Percentiles rank a stretch among this genome's conserved stretches.
Conservation (phyloP, 805 yeast species). For the Starmerella riodocensis region DNA sequence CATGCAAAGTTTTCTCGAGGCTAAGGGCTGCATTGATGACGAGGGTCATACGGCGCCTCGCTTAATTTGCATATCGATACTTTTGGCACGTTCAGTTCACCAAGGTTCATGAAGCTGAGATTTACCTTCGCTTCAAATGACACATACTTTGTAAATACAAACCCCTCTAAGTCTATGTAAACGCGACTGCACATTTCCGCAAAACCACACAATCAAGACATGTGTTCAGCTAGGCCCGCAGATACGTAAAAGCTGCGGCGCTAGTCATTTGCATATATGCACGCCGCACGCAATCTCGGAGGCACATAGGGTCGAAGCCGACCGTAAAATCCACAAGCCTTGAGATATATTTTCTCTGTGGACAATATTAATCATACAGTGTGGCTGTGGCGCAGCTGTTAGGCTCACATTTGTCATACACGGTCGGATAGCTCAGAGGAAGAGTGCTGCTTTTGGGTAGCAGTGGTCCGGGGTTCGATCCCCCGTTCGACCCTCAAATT, state of each 20-base stretch:
- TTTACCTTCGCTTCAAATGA: background rate
- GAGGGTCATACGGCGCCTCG: too few relatives aligned
- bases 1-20: too few relatives aligned
- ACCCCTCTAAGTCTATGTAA: background rate
- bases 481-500: conserved; percentile 14
- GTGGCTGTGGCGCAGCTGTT: conserved; percentile 1
- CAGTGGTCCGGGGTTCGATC: conserved; percentile 18
- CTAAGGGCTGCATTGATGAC: too few relatives aligned
- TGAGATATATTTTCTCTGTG: background rate
- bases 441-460: conserved; percentile 16
- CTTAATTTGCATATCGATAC: too few relatives aligned
- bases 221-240: too few relatives aligned
- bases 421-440: conserved; percentile 6
- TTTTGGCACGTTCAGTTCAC: too few relatives aligned
- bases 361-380: background rate
- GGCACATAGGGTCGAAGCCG: too few relatives aligned
- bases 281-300: too few relatives aligned
- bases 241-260: too few relatives aligned
- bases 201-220: background rate
- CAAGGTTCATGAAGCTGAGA: background rate
- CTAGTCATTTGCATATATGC: too few relatives aligned
- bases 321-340: background rate
- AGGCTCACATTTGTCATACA: background rate
- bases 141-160: background rate
- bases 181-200: background rate